Evolutionary conservation across 2,329 filamentous ascomycete species (phyloP), one percentile per base, ranked within the genome.

Genomic region (Ophiocordyceps unilateralis): DNA sequence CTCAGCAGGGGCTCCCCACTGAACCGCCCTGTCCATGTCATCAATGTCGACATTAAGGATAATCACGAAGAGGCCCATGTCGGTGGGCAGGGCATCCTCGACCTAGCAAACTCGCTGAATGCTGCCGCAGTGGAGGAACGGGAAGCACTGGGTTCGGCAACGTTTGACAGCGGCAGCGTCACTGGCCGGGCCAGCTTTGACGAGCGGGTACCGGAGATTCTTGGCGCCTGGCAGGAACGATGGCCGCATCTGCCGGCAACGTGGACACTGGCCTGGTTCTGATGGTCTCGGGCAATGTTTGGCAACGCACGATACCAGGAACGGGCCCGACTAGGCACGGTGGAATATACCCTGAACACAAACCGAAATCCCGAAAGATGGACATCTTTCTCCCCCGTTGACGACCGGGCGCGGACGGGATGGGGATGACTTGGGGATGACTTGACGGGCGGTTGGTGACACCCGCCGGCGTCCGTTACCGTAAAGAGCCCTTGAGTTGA

Each of bases 31-130:
- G 91, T 98, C 1, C 91, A 98, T 58, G 85, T 98, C 44, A 93
- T 98, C 68, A 98, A 98, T 54, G 82, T 98, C 43, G 91, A 98
- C 58, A 98, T 98, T 56, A 89, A 83, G 60, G 91, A 98, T 63
- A 98, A 96, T 56, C 91, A 96, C 56, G 89, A 98, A 59, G 91
- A 98, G 62, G 91, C 91, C 0, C 70, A 89, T 20, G 74, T 95
- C 2, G 91, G 91, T 10, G 91, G 91, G 2, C 78, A 81, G 51
- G 91, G 85, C 39, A 98, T 98, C 46, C 70, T 96, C 32, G 91
- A 98, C 55, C 70, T 98, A 30, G 91, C 91, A 1, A 76, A 89
- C 55, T 78, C 77, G 26, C 65, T 98, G 46, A 96, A 96, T 56
- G 73, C 76, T 17, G 83, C 78, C 1, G 91, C 91, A 0, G 69